phyloP scores from a whole-genome alignment of 2,329 filamentous ascomycete species.

The Fusarium mangiferae region DNA sequence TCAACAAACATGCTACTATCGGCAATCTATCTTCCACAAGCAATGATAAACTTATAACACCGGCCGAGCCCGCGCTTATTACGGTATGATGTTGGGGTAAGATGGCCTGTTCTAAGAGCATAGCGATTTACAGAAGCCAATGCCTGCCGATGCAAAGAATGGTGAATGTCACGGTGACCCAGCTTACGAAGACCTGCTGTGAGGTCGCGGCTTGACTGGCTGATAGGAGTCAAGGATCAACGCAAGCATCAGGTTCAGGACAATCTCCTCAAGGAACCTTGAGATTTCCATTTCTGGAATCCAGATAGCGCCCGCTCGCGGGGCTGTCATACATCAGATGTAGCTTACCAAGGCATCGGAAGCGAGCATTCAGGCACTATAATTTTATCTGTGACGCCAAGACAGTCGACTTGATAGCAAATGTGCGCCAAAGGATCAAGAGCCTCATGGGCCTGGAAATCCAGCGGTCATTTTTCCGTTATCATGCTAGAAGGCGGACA shows the following conservation, averaged over 20 bases:
- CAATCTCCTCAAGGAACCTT: not conserved
- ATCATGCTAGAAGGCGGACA: conserved; percentile 16
- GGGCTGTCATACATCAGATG: not conserved
- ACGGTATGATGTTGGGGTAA: conserved; percentile 19
- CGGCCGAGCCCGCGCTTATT: conserved; percentile 4
- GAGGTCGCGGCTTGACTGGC: not conserved
- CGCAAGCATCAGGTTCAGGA: conserved; percentile 34
- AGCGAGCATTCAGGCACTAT: conserved; percentile 28
- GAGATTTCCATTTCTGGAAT: conserved; percentile 28
- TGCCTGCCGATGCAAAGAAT: not conserved
- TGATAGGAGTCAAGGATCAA: conserved; percentile 1
- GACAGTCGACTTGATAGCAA: conserved; percentile 26
- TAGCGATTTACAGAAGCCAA: conserved; percentile 1
- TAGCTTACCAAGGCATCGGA: conserved; percentile 31
- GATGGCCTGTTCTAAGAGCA: conserved; percentile 12
- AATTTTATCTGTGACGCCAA: conserved; percentile 43
- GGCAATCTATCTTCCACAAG: conserved; percentile 1
- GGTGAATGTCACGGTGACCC: conserved; percentile 4
- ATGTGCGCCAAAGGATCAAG: conserved; percentile 11
- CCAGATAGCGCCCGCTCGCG: conserved; percentile 26
- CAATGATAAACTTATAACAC: not conserved
- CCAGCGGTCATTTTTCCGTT: conserved; percentile 24
- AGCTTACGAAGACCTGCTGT: conserved; percentile 1
- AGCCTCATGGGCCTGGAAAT: conserved; percentile 9
- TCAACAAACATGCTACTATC: conserved; percentile 18